phyloP scores from a whole-genome alignment of 2,329 filamentous ascomycete genomes.

The Trichoderma breve region DNA sequence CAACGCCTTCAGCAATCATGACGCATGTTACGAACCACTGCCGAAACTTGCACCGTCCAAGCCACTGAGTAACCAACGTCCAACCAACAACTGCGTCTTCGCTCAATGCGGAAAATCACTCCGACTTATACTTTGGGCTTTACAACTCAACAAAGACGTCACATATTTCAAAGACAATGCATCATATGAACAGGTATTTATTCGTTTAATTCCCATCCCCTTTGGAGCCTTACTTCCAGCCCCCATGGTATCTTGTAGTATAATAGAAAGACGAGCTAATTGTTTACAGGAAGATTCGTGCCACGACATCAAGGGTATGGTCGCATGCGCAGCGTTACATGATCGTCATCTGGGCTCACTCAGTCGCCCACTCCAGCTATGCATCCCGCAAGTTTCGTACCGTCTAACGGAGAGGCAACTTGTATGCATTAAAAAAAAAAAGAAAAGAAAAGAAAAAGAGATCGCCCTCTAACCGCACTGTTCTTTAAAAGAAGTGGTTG shows the following conservation, averaged over 20 bases:
- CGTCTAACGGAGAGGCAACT: constrained; percentile 5
- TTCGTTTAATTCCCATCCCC: constrained; percentile 9
- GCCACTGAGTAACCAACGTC: neutral
- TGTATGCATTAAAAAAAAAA: neutral
- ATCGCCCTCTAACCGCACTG: neutral
- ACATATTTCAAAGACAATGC: neutral
- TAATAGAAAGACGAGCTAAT: constrained; percentile 20
- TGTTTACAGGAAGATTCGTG: constrained; percentile 19
- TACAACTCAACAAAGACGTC: neutral
- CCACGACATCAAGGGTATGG: constrained; percentile 16
- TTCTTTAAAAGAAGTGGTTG: constrained; percentile 38
- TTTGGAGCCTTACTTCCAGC: neutral
- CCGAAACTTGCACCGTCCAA: neutral
- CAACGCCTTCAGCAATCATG: neutral
- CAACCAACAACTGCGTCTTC: neutral
- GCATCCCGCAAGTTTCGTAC: neutral
- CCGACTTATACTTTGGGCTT: neutral
- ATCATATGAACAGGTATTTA: constrained; percentile 3
- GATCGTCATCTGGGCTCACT: neutral
- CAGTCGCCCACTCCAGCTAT: neutral
- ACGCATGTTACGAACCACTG: neutral
- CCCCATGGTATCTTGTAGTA: constrained; percentile 18
- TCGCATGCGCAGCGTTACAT: constrained; percentile 15
- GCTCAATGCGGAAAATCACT: neutral
- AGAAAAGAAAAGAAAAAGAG: neutral